phyloP scores from a whole-genome alignment of 78 protist genomes.

The Acrasis kona region DNA sequence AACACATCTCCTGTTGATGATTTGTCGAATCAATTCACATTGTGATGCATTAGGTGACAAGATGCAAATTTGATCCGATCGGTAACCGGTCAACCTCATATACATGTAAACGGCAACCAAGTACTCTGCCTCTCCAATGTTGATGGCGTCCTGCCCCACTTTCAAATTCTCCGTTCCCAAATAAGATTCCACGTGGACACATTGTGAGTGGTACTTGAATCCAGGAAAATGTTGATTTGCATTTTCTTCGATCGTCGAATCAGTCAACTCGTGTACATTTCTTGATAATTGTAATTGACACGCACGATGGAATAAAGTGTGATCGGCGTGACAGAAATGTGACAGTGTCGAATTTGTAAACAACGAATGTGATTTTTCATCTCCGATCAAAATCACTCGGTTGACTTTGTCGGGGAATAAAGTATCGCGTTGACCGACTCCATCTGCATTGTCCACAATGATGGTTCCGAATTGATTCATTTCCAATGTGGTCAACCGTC shows the following conservation, averaged over 20 bases:
- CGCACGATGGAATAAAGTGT: conserved; percentile 41
- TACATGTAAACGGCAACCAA: conserved; percentile 76
- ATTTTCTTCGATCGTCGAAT: conserved; percentile 42
- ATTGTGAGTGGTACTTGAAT: neutral
- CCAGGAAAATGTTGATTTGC: neutral
- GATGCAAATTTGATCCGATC: conserved; percentile 47
- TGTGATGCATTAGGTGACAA: conserved; percentile 95
- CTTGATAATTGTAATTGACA: conserved; percentile 69
- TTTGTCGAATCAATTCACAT: conserved; percentile 49
- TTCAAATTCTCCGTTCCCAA: conserved; percentile 72
- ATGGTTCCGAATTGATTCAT: conserved; percentile 77
- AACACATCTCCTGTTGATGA: neutral
- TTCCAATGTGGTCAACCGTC: conserved; percentile 91
- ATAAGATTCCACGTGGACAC: conserved; percentile 47
- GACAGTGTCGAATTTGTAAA: too few species aligned
- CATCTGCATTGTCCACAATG: conserved; percentile 91
- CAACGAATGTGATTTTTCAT: conserved; percentile 94
- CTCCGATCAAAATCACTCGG: conserved; percentile 89
- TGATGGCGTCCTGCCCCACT: conserved; percentile 81
- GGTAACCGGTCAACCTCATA: conserved; percentile 79
- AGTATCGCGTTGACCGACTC: conserved; percentile 88
- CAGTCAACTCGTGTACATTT: conserved; percentile 55
- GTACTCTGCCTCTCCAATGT: conserved; percentile 91
- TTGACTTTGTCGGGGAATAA: conserved; percentile 88
- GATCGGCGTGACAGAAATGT: conserved; percentile 56